These are phyloP conservation scores for Debaryomycetaceae sp. DNA, from an alignment of 1,139 yeast species.

Conservation along the genomic window DNA sequence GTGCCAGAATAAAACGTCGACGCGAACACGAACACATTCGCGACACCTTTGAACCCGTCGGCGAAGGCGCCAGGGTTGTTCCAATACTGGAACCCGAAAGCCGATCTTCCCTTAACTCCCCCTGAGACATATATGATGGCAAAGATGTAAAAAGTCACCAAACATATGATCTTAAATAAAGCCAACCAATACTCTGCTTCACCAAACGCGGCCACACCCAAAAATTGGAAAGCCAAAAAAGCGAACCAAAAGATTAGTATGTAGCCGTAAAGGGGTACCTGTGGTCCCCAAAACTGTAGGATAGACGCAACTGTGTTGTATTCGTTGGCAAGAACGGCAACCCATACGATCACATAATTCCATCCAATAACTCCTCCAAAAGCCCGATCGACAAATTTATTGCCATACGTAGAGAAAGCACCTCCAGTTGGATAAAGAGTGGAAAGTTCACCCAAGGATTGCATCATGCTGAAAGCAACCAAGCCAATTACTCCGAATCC, in stretches of 20 bases:
- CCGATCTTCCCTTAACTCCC: slow-evolving; percentile 52
- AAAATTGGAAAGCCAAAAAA: slow-evolving; percentile 49
- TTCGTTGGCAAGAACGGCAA: slow-evolving; percentile 57
- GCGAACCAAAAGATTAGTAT: slow-evolving; percentile 52
- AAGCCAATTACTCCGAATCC: slow-evolving; percentile 50
- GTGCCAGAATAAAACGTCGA: slow-evolving; percentile 58
- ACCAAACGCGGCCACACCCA: slow-evolving; percentile 61
- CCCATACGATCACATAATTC: slow-evolving; percentile 60
- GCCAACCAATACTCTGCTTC: slow-evolving; percentile 68
- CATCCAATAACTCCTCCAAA: slow-evolving; percentile 61
- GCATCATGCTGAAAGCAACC: slow-evolving; percentile 56
- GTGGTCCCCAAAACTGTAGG: slow-evolving; percentile 55
- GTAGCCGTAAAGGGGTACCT: slow-evolving; percentile 57
- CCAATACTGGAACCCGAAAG: slow-evolving; percentile 51
- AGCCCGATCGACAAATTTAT: slow-evolving; percentile 51
- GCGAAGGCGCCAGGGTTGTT: slow-evolving; percentile 48
- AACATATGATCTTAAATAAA: slow-evolving; percentile 48
- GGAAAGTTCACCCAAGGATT: slow-evolving; percentile 53
- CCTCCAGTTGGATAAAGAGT: slow-evolving; percentile 51
- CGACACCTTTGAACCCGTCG: slow-evolving; percentile 65
- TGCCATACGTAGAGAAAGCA: slow-evolving; percentile 51
- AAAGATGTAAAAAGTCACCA: slow-evolving; percentile 55
- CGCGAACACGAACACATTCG: slow-evolving; percentile 65
- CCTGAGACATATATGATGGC: slow-evolving; percentile 62
- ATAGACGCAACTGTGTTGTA: slow-evolving; percentile 53